A percentile compares a stretch with the other conserved stretches of the same genome.
These are phyloP conservation scores for Leavenworthia alabamica DNA, from an alignment of 345 rosid genomes.

Conservation along the genomic window DNA sequence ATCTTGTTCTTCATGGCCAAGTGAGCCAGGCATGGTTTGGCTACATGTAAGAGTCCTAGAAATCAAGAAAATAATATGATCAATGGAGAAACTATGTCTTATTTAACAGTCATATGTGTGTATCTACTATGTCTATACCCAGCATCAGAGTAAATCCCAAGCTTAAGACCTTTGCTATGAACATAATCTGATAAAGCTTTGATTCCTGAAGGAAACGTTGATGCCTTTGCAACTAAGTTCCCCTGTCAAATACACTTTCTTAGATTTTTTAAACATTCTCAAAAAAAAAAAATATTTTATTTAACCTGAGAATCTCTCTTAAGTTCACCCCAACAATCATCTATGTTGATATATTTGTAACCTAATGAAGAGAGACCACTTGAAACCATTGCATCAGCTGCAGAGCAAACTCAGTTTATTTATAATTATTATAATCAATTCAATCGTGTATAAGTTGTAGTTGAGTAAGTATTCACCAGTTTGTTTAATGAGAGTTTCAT, in stretches of 20 bases:
- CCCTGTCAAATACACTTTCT: too few species aligned
- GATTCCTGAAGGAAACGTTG: slow-evolving; percentile 85
- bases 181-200: slow-evolving; percentile 76
- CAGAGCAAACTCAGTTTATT: too few species aligned
- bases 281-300: too few species aligned
- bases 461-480: slow-evolving; percentile 42
- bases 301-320: too few species aligned
- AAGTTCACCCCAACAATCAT: too few species aligned
- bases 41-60: slow-evolving; percentile 77
- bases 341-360: too few species aligned
- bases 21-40: slow-evolving; percentile 85
- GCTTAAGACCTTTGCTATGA: slow-evolving; percentile 77
- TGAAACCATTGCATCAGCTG: too few species aligned
- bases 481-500: slow-evolving; percentile 61
- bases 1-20: slow-evolving; percentile 83
- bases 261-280: too few species aligned
- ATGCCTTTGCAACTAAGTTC: slow-evolving; percentile 45
- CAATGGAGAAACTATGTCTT: not conserved
- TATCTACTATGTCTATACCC: slow-evolving; percentile 70
- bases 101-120: not conserved
- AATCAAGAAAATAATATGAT: not conserved
- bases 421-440: too few species aligned
- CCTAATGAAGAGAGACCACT: too few species aligned
- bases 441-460: not conserved
- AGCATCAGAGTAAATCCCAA: slow-evolving; percentile 86